These are phyloP conservation scores for Phytophthora lateralis DNA, from an alignment of 352 stramenopile species.

Conservation along the genomic window DNA sequence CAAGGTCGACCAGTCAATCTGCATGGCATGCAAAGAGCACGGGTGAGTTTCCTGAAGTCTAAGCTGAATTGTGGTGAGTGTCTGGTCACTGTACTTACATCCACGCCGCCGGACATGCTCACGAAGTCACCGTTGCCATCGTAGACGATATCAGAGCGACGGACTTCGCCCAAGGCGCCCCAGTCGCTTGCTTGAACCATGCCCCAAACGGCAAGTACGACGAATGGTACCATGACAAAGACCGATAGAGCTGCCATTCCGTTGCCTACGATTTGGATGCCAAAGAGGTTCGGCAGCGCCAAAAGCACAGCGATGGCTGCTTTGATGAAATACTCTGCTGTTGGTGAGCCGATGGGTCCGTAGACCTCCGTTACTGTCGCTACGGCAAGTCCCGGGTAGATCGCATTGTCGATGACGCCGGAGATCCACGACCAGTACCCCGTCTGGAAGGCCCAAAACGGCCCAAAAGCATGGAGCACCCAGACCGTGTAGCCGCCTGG, in stretches of 20 bases:
- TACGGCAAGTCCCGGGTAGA: conserved; percentile 89
- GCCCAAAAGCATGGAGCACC: conserved; percentile 91
- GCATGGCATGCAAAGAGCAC: background rate
- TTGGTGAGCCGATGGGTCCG: conserved; percentile 31
- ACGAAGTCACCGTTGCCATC: conserved; percentile 41
- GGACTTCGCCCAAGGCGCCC: conserved; percentile 43
- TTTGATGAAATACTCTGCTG: conserved; percentile 50
- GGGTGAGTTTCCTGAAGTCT: background rate
- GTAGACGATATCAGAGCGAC: conserved; percentile 40
- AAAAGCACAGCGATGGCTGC: conserved; percentile 44
- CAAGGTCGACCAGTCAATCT: conserved; percentile 58
- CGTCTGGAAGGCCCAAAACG: conserved; percentile 86
- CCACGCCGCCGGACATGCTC: conserved; percentile 40
- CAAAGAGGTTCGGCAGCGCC: conserved; percentile 50
- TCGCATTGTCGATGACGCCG: conserved; percentile 91
- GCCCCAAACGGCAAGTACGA: conserved; percentile 67
- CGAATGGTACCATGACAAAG: conserved; percentile 91
- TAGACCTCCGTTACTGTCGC: conserved; percentile 48
- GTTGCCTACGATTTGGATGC: conserved; percentile 85
- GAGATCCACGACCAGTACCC: conserved; percentile 87
- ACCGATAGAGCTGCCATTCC: conserved; percentile 77
- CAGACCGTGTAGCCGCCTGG: conserved; percentile 87
- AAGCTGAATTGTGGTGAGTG: background rate
- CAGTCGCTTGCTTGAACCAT: conserved; percentile 35
- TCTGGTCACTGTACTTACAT: conserved; percentile 12